Evolutionary conservation across 257 asterid species (phyloP).

Genomic region (Ocimum tenuiflorum): DNA sequence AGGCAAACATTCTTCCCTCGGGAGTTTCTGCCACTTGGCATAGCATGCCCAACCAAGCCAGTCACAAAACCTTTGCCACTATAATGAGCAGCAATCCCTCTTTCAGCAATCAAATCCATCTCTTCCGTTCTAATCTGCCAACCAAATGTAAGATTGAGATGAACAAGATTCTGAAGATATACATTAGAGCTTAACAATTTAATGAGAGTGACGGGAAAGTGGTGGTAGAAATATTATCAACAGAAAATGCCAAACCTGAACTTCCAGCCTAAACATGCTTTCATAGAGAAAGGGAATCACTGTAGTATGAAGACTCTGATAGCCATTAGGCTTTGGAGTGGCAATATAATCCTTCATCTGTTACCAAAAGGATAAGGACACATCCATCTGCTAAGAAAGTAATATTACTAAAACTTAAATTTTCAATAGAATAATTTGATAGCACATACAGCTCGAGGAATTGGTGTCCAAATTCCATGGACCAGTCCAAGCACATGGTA

Average conservation of each 20-base stretch:
- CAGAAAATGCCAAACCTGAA: conserved; percentile 51
- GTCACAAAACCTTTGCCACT: conserved; percentile 76
- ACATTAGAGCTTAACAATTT: conserved; percentile 11
- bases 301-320: conserved; percentile 92
- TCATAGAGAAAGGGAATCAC: conserved; percentile 90
- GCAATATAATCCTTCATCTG: conserved; percentile 95
- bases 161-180: not conserved
- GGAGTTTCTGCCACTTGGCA: conserved; percentile 45
- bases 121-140: conserved; percentile 85
- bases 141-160: conserved; percentile 3
- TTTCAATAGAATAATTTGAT: conserved; percentile 8
- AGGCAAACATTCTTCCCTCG: conserved; percentile 65
- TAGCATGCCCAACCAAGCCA: conserved; percentile 70
- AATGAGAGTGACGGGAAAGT: conserved; percentile 1
- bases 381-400: conserved; percentile 5
- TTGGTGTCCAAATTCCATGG: conserved; percentile 91
- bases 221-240: not conserved
- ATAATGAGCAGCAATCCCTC: conserved; percentile 94
- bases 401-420: not conserved
- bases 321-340: conserved; percentile 86
- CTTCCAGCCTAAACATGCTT: conserved; percentile 90
- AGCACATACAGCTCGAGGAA: conserved; percentile 78
- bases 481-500: conserved; percentile 92
- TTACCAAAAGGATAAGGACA: conserved; percentile 16
- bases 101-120: conserved; percentile 87